Evolutionary conservation across 2,329 filamentous ascomycete species (phyloP), one percentile per base, ranked within the genome.

Genomic region (Nakataea oryzae): DNA sequence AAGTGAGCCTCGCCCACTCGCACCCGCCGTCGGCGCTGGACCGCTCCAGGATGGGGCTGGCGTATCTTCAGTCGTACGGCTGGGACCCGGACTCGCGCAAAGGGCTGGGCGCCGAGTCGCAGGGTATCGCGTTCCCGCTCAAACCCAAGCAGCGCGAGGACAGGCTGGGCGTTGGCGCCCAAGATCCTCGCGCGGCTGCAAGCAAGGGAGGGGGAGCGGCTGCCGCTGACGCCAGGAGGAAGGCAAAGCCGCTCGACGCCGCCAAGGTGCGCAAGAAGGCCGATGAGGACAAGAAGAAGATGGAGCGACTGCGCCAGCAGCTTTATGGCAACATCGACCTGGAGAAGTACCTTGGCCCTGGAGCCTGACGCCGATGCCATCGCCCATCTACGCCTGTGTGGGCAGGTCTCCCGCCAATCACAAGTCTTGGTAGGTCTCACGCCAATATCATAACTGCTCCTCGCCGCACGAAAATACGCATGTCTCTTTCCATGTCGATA

Each of bases 281-380:
- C 3, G 74, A 78, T 56, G 83, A 86, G 65, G 85, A 87, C 63
- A 87, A 79, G 74, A 85, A 76, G 71, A 86, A 79, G 64, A 79
- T 81, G 24, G 83, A 89, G 64, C 85, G 76, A 68, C 72, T 96
- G 63, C 81, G 86, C 66, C 79, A 85, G 67, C 80, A 90, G 75
- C 88, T 96, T 65, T 93, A 90, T 73, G 81, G 84, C 26, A 86
- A 84, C 66, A 82, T 89, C n/a, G 88, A 93, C 66, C 77, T 96
- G 62, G 85, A 92, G 68, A 85, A 81, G 69, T 95, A 96, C 71
- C 74, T 96, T 24, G 83, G 86, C 24, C 64, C 66, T 50, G 54
- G 62, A 27, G 30, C 54, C 2, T 65, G 61, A 62, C 30, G 24
- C 29, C 28, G 29, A 58, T 27, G 54, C 12, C 27, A 3, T 9